These are phyloP conservation scores for Pseudocercospora cruenta DNA, from an alignment of 2,329 filamentous ascomycete genomes.

Conservation along the genomic window DNA sequence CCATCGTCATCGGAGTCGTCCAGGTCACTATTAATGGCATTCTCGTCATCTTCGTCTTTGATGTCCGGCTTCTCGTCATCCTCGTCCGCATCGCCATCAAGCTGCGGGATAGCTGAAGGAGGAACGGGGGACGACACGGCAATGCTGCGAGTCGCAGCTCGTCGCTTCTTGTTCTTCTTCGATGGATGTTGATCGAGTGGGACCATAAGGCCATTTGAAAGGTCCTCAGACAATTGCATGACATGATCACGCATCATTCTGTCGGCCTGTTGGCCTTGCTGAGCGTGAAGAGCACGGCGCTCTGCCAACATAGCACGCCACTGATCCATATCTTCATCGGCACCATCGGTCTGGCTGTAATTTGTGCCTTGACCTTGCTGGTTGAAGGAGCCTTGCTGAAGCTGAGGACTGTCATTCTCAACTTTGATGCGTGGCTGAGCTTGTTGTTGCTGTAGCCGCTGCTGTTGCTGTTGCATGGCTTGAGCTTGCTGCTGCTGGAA, in stretches of 20 bases:
- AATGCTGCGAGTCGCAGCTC: slow-evolving; percentile 17
- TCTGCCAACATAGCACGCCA: slow-evolving; percentile 63
- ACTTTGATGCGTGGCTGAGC: slow-evolving; percentile 42
- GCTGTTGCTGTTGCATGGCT: slow-evolving; percentile 41
- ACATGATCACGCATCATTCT: slow-evolving; percentile 70
- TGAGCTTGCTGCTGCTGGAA: slow-evolving; percentile 43
- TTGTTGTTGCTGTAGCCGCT: slow-evolving; percentile 41
- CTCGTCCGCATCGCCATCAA: slow-evolving; percentile 62
- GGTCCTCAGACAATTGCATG: slow-evolving; percentile 64
- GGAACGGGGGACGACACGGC: slow-evolving; percentile 8
- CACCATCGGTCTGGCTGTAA: slow-evolving; percentile 75
- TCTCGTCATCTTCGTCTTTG: slow-evolving; percentile 70
- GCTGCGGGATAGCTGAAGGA: slow-evolving; percentile 43
- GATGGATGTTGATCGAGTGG: slow-evolving; percentile 62
- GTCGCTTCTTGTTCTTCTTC: slow-evolving; percentile 38
- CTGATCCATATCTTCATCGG: slow-evolving; percentile 60
- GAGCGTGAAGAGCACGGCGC: slow-evolving; percentile 57
- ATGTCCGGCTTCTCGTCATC: slow-evolving; percentile 45
- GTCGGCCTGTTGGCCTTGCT: slow-evolving; percentile 63
- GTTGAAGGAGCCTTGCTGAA: slow-evolving; percentile 34
- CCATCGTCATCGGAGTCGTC: slow-evolving; percentile 87
- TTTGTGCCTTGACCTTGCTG: slow-evolving; percentile 47
- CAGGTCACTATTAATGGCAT: slow-evolving; percentile 97
- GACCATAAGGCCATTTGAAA: slow-evolving; percentile 78
- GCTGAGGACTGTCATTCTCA: slow-evolving; percentile 36